A percentile compares a stretch with the other conserved stretches of the same genome.
These are phyloP conservation scores for Penicillium brasilianum DNA, from an alignment of 2,329 filamentous ascomycete species.

Conservation along the genomic window DNA sequence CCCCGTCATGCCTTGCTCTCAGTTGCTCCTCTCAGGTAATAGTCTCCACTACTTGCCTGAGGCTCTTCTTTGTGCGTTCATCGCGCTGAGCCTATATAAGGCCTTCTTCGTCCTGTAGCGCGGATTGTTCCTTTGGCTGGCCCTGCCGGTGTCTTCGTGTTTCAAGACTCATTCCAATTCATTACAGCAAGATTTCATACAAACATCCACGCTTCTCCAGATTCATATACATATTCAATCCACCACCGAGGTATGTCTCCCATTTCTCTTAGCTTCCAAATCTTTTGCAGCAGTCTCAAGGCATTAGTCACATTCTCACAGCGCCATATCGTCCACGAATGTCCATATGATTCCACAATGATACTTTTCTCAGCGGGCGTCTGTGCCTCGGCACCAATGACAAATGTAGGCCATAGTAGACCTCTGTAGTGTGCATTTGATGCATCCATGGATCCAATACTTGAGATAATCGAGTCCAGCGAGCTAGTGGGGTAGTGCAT, in stretches of 20 bases:
- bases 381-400: conserved; percentile 18
- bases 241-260: neutral
- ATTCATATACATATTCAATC: conserved; percentile 10
- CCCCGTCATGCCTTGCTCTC: too few species aligned
- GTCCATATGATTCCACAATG: conserved; percentile 10
- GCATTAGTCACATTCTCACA: conserved; percentile 19
- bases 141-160: neutral
- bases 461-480: conserved; percentile 11
- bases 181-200: neutral
- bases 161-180: neutral
- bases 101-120: too few species aligned
- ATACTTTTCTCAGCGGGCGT: conserved; percentile 1
- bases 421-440: conserved; percentile 17
- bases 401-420: conserved; percentile 21
- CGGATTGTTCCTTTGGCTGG: too few species aligned
- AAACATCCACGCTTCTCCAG: conserved; percentile 5
- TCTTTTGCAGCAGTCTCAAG: conserved; percentile 12
- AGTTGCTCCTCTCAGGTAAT: too few species aligned
- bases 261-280: neutral
- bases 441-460: conserved; percentile 11
- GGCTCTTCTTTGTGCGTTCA: too few species aligned
- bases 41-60: too few species aligned
- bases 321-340: conserved; percentile 17
- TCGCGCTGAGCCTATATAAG: too few species aligned
- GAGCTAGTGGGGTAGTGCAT: neutral